A percentile compares a stretch with the other conserved stretches of the same genome.
phyloP scores from a whole-genome alignment of 805 yeast genomes.

The Metschnikowia chrysomelidarum region DNA sequence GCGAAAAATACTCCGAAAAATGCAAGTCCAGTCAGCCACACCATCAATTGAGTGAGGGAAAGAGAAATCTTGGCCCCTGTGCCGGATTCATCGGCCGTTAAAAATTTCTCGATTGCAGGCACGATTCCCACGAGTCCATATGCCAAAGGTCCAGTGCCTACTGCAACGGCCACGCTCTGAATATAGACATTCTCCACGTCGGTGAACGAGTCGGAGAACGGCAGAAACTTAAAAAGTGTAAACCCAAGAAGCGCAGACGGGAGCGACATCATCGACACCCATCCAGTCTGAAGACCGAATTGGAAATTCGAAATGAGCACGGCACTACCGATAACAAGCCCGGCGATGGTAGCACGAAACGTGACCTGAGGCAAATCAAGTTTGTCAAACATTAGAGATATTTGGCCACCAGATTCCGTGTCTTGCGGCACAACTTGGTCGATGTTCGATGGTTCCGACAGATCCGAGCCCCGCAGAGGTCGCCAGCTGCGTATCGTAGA shows the following conservation, averaged over 20 bases:
- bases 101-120: slow-evolving; percentile 91
- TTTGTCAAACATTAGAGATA: too few species aligned
- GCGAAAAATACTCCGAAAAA: slow-evolving; percentile 97
- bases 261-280: slow-evolving; percentile 99
- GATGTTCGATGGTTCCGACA: too few species aligned
- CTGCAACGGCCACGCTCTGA: slow-evolving; percentile 93
- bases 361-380: slow-evolving; percentile 66
- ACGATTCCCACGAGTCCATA: slow-evolving; percentile 94
- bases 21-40: slow-evolving; percentile 87
- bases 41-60: slow-evolving; percentile 51
- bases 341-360: slow-evolving; percentile 67
- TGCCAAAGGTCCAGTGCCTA: slow-evolving; percentile 95
- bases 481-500: too few species aligned
- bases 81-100: slow-evolving; percentile 78
- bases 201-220: slow-evolving; percentile 46
- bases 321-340: slow-evolving; percentile 80
- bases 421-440: too few species aligned
- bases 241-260: slow-evolving; percentile 90
- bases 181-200: slow-evolving; percentile 94
- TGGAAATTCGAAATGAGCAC: slow-evolving; percentile 90
- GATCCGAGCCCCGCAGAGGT: too few species aligned
- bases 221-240: slow-evolving; percentile 68
- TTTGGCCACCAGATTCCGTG: too few species aligned
- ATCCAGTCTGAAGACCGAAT: slow-evolving; percentile 95
- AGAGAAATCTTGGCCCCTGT: slow-evolving; percentile 37